Evolutionary conservation across 2,329 filamentous ascomycete species (phyloP).

Genomic region (Colletotrichum tropicicola): DNA sequence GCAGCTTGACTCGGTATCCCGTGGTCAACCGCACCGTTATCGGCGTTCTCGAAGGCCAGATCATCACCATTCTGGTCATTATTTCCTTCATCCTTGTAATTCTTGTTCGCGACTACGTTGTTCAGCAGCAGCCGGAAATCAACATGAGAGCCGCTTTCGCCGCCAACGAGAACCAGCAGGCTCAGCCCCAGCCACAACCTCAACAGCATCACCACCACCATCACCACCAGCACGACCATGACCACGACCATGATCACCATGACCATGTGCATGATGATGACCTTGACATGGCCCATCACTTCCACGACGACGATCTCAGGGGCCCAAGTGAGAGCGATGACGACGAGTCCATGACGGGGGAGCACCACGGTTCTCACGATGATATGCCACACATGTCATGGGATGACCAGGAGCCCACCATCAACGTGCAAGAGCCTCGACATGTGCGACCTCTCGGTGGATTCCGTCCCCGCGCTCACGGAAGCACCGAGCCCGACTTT

Average conservation of each 20-base stretch:
- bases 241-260: slow-evolving; percentile 8
- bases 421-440: background rate
- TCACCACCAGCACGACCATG: slow-evolving; percentile 25
- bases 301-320: background rate
- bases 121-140: slow-evolving; percentile 94
- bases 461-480: background rate
- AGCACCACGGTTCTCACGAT: background rate
- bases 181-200: slow-evolving; percentile 1
- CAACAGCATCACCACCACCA: slow-evolving; percentile 8
- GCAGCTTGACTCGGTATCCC: slow-evolving; percentile 73
- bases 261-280: background rate
- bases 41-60: slow-evolving; percentile 87
- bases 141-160: slow-evolving; percentile 77
- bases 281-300: background rate
- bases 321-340: slow-evolving; percentile 14
- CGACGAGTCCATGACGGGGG: slow-evolving; percentile 8
- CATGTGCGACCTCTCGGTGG: background rate
- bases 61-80: slow-evolving; percentile 92
- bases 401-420: slow-evolving; percentile 10
- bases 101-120: slow-evolving; percentile 95
- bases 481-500: background rate
- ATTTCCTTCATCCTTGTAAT: slow-evolving; percentile 97
- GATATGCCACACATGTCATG: background rate
- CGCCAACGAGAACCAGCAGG: slow-evolving; percentile 19
- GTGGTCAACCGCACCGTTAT: slow-evolving; percentile 82